Evolutionary conservation across 305 asterid species (phyloP), one percentile per base, ranked within the genome.

Genomic region (Plantago coronopus): DNA sequence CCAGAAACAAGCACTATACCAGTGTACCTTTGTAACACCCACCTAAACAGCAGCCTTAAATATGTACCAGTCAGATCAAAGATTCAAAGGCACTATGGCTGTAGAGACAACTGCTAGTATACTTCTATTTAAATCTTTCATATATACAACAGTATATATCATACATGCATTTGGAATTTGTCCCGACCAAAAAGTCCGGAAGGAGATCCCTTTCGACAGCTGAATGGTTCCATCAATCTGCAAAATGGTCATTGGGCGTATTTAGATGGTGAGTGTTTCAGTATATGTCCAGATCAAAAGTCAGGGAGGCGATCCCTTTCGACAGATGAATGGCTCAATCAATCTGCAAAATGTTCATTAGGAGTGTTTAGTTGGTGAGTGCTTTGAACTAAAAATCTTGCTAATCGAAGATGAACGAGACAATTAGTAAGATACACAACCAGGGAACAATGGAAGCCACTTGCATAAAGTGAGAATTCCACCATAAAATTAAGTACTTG

Each of bases 201-300:
- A 10, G 17, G 38, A 11, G 37, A 50, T 31, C 38, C 40, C 19
- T 9, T 51, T 14, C 19, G 17, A 19, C 60, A 4, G 31, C 50
- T 44, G 23, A 21, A 59, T 17, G 47, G 51, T 44, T 43, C 46
- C n/a, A 15, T 68, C 72, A 56, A 64, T 64, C 71, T 73, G 72
- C 50, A 60, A 23, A 46, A 64, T 19, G 29, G 29, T 53, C 58
- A 23, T 22, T n/a, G 21, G 19, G 58, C 20, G 16, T 23, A 29
- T 53, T 53, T 34, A 53, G n/a, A n/a, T n/a, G n/a, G n/a, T n/a
- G n/a, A n/a, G n/a, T n/a, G n/a, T n/a, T n/a, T n/a, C n/a, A n/a
- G n/a, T n/a, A n/a, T n/a, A n/a, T 23, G 29, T 17, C 29, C 13
- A 51, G 10, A 51, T 12, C 57, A 21, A 51, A 51, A 34, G 5